Evolutionary conservation across 2,329 filamentous ascomycete species (phyloP).

Genomic region (Coniochaeta sp.): DNA sequence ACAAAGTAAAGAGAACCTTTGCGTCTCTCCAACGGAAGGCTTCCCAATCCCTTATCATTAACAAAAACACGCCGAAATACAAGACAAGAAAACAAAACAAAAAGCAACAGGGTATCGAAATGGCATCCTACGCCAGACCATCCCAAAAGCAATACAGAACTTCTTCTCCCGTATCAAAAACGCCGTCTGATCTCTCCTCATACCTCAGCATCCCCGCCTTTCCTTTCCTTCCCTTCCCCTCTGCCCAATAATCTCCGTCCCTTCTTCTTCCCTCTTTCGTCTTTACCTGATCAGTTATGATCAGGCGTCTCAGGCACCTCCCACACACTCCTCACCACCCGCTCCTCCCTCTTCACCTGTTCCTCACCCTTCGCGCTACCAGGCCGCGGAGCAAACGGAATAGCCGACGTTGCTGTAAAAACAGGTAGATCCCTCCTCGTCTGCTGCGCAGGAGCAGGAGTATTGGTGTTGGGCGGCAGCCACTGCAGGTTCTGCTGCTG

Average conservation of each 20-base stretch:
- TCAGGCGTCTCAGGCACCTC: slow-evolving; percentile 27
- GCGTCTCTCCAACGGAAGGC: too few species aligned
- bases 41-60: too few species aligned
- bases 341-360: background rate
- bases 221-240: too few species aligned
- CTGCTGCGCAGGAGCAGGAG: slow-evolving; percentile 23
- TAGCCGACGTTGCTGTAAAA: slow-evolving; percentile 35
- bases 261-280: background rate
- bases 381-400: slow-evolving; percentile 36
- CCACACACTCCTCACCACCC: slow-evolving; percentile 14
- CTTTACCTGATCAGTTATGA: slow-evolving; percentile 6
- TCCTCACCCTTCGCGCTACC: slow-evolving; percentile 1
- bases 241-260: too few species aligned
- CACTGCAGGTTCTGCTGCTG: slow-evolving; percentile 38
- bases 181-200: too few species aligned
- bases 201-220: too few species aligned
- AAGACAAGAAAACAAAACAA: background rate
- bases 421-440: slow-evolving; percentile 30
- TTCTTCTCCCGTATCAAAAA: background rate
- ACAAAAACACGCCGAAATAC: too few species aligned
- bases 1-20: too few species aligned
- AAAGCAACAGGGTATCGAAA: background rate
- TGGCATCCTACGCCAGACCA: background rate
- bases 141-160: background rate
- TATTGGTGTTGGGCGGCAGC: slow-evolving; percentile 40